These are phyloP conservation scores for Rhizopus arrhizus DNA, from an alignment of 371 early-diverging fungal genomes.

Conservation along the genomic window DNA sequence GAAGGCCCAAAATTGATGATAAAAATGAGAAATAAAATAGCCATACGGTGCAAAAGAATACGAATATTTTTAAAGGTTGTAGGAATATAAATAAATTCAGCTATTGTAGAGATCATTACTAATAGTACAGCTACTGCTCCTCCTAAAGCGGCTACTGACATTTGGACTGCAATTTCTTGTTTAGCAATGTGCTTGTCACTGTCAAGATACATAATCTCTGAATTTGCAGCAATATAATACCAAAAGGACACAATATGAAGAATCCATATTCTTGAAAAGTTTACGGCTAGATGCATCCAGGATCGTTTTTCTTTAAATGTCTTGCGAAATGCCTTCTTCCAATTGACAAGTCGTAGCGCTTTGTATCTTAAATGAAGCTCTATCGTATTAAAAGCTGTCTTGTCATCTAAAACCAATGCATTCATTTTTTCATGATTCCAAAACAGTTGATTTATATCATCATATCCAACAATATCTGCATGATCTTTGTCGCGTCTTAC, in stretches of 20 bases:
- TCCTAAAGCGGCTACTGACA: slow-evolving; percentile 75
- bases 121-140: slow-evolving; percentile 73
- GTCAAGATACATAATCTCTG: slow-evolving; percentile 66
- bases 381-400: slow-evolving; percentile 58
- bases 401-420: slow-evolving; percentile 49
- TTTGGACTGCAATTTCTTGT: slow-evolving; percentile 55
- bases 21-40: slow-evolving; percentile 62
- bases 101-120: slow-evolving; percentile 66
- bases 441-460: slow-evolving; percentile 89
- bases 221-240: slow-evolving; percentile 79
- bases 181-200: slow-evolving; percentile 45
- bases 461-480: slow-evolving; percentile 79
- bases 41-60: slow-evolving; percentile 61
- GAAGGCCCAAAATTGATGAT: slow-evolving; percentile 44
- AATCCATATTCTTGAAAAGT: slow-evolving; percentile 88
- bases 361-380: slow-evolving; percentile 67
- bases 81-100: slow-evolving; percentile 75
- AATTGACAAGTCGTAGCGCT: slow-evolving; percentile 67
- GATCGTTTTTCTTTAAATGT: slow-evolving; percentile 88
- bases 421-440: slow-evolving; percentile 73
- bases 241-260: slow-evolving; percentile 85
- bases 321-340: slow-evolving; percentile 77
- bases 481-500: slow-evolving; percentile 84
- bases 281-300: slow-evolving; percentile 82
- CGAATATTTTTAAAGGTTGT: slow-evolving; percentile 63